phyloP scores from a whole-genome alignment of 208 protist genomes.

The Crithidia brevicula region DNA sequence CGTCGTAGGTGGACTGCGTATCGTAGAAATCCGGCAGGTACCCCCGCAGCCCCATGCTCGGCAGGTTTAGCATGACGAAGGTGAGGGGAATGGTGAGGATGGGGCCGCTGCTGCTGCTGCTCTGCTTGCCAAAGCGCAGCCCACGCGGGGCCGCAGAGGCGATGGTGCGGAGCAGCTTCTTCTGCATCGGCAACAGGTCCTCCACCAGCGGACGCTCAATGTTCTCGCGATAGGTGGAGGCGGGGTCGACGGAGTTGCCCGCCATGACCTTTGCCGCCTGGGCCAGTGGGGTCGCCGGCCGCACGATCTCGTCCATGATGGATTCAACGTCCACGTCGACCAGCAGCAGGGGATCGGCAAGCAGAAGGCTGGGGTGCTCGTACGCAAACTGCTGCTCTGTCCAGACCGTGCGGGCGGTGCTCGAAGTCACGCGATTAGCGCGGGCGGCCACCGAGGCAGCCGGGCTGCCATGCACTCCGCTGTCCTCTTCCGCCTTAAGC shows the following conservation, averaged over 20 bases:
- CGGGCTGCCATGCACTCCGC: neutral
- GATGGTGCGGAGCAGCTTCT: slow-evolving; percentile 17
- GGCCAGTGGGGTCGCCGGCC: neutral
- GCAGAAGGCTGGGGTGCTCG: slow-evolving; percentile 28
- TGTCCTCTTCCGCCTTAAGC: neutral
- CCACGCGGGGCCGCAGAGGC: slow-evolving; percentile 27
- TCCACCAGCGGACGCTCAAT: slow-evolving; percentile 17
- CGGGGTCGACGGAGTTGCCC: neutral
- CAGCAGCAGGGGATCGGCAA: slow-evolving; percentile 20
- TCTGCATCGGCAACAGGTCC: slow-evolving; percentile 27
- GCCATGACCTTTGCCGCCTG: neutral
- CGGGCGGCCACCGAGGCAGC: neutral
- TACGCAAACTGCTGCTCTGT: slow-evolving; percentile 32
- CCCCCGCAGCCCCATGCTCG: slow-evolving; percentile 22
- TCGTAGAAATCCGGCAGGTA: slow-evolving; percentile 36
- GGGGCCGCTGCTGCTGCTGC: neutral
- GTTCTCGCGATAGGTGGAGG: slow-evolving; percentile 3
- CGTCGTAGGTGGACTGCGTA: slow-evolving; percentile 12
- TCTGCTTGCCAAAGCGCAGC: slow-evolving; percentile 28
- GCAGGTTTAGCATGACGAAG: slow-evolving; percentile 25
- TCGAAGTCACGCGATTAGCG: neutral
- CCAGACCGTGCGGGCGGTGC: slow-evolving; percentile 20
- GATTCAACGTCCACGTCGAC: slow-evolving; percentile 27
- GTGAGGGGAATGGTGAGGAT: slow-evolving; percentile 19
- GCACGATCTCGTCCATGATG: slow-evolving; percentile 19